Base-by-base conservation (phyloP, 257 asterid species). In the Ilex asprella region DNA sequence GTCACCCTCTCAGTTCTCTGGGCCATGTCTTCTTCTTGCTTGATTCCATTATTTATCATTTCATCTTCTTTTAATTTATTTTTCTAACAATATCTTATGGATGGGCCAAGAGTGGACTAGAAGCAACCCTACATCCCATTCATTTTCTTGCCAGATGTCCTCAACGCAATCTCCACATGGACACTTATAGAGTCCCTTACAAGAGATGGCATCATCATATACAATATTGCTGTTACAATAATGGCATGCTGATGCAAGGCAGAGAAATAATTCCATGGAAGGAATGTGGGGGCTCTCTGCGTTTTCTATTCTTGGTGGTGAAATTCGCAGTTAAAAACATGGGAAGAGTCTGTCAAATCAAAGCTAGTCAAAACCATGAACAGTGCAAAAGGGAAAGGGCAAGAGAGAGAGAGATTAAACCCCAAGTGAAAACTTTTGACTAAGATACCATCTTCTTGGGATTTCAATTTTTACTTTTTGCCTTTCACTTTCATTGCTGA, bases 381-480 rank as follows among this genome's bases (percentile, higher is more conserved):
- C 75, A 71, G 75, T 54, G 62, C 30, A 74, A 74, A 46, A 46
- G n/a, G 10, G n/a, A 10, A 2, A 3, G n/a, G 15, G 13, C 0
- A 3, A 6, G 3, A 2, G 4, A 46, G 11, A 46, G 3, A 46
- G 11, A 46, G 13, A 14, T 10, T 35, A 35, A 8, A 8, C 8
- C 7, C 41, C 5, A 1, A 35, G 41, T 35, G 41, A 35, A 35
- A 35, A 35, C 8, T 35, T 35, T 35, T 8, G 8, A 76, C 81
- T 70, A 76, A 73, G 76, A 74, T 76, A 72, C 78, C 70, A 62
- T 63, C 70, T 74, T 65, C 74, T 80, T 55, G 86, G 86, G 82
- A 77, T 74, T 77, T 80, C 78, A 76, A 73, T 62, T 43, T 60
- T 70, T 11, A 57, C 64, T 70, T 58, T 78, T 50, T 16, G 39